Evolutionary conservation across 331 rosid genomes (phyloP).

Genomic region (Rosa hybrid): DNA sequence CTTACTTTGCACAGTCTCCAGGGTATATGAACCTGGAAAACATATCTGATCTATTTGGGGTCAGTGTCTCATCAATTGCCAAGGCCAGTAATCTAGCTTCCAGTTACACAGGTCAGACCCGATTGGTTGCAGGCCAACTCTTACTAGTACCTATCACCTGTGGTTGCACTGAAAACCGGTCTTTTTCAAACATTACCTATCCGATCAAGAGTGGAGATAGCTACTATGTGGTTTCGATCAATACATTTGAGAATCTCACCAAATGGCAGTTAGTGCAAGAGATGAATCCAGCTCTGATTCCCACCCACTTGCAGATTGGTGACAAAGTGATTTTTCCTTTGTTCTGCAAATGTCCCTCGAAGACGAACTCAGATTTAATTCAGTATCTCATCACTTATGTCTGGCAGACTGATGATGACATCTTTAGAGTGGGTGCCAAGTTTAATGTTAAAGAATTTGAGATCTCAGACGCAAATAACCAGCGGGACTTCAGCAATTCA

Average conservation of each 20-base stretch:
- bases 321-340: conserved; percentile 53
- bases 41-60: conserved; percentile 57
- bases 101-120: conserved; percentile 1
- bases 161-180: conserved; percentile 52
- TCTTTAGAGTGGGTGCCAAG: conserved; percentile 38
- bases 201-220: conserved; percentile 46
- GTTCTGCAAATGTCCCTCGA: conserved; percentile 70
- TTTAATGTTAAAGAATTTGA: conserved; percentile 44
- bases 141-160: conserved; percentile 65
- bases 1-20: conserved; percentile 60
- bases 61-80: conserved; percentile 51
- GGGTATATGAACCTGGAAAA: conserved; percentile 42
- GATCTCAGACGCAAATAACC: conserved; percentile 44
- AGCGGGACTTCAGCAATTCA: conserved; percentile 25
- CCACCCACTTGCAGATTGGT: conserved; percentile 35
- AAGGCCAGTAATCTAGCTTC: conserved; percentile 52
- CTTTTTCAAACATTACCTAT: conserved; percentile 58
- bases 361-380: conserved; percentile 32
- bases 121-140: conserved; percentile 46
- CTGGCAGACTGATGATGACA: conserved; percentile 58
- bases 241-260: conserved; percentile 57
- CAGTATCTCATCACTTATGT: conserved; percentile 53
- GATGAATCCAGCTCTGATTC: conserved; percentile 43
- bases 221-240: conserved; percentile 37
- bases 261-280: conserved; percentile 33